Evolutionary conservation across 140 eudicot species (phyloP).

Genomic region (Bidens hawaiensis): DNA sequence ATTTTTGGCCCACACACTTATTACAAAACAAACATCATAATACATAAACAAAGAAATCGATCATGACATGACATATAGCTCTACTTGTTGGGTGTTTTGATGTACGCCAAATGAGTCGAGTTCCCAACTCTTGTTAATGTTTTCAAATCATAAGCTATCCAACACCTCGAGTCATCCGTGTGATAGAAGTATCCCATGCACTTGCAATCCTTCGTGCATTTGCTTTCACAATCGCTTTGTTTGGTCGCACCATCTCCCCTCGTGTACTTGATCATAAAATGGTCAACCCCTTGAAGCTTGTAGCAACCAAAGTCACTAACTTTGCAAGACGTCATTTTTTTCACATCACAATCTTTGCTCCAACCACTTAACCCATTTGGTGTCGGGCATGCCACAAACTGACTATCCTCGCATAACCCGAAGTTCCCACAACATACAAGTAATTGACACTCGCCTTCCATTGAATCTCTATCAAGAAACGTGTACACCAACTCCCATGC

Average conservation of each 20-base stretch:
- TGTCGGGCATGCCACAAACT: slow-evolving; percentile 56
- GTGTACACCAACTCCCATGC: slow-evolving; percentile 43
- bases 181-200: slow-evolving; percentile 57
- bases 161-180: slow-evolving; percentile 39
- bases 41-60: background rate
- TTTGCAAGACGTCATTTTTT: slow-evolving; percentile 31
- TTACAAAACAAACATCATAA: background rate
- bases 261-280: slow-evolving; percentile 37
- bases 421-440: slow-evolving; percentile 42
- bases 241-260: slow-evolving; percentile 32
- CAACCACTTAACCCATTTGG: slow-evolving; percentile 46
- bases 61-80: background rate
- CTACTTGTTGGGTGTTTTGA: slow-evolving; percentile 31
- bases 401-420: slow-evolving; percentile 50
- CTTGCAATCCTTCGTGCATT: slow-evolving; percentile 49
- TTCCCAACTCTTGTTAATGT: slow-evolving; percentile 38
- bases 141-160: slow-evolving; percentile 51
- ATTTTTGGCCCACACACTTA: slow-evolving; percentile 3
- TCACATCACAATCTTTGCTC: slow-evolving; percentile 39
- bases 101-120: slow-evolving; percentile 40
- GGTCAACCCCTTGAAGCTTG: slow-evolving; percentile 48
- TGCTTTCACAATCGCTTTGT: slow-evolving; percentile 34
- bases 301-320: slow-evolving; percentile 30
- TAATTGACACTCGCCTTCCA: slow-evolving; percentile 33
- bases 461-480: slow-evolving; percentile 25